Percentiles rank a stretch among this genome's conserved stretches.
Evolutionary conservation across 306 rosid species (phyloP).

Genomic region (Datisca glomerata): DNA sequence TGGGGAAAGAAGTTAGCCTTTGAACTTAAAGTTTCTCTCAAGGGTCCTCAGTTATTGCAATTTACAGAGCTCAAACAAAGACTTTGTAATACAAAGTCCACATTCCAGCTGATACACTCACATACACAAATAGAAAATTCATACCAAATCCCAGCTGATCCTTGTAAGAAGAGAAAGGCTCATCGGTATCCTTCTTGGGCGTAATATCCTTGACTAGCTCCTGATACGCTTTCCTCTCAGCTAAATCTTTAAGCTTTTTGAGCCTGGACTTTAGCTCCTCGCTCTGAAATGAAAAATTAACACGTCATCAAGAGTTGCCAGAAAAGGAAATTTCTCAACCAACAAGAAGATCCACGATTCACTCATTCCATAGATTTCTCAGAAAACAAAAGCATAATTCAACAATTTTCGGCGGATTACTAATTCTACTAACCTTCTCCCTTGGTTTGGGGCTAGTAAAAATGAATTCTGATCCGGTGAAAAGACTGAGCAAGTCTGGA

Average conservation of each 20-base stretch:
- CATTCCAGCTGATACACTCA: no score
- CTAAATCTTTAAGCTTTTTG: conserved; percentile 46
- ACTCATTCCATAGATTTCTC: neutral
- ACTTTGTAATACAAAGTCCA: no score
- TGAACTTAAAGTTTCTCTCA: no score
- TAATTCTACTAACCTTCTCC: conserved; percentile 41
- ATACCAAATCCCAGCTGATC: conserved; percentile 80
- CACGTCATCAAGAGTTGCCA: neutral
- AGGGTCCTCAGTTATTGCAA: no score
- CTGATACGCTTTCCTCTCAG: conserved; percentile 75
- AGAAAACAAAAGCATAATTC: neutral
- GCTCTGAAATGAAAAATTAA: conserved; percentile 27
- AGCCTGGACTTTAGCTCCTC: conserved; percentile 76
- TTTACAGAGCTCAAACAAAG: no score
- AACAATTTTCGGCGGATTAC: neutral
- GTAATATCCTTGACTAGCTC: conserved; percentile 79
- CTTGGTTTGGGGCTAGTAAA: conserved; percentile 69
- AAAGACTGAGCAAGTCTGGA: conserved; percentile 36
- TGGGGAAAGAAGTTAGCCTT: no score
- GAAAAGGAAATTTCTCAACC: neutral
- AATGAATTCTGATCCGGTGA: conserved; percentile 37
- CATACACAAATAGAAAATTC: no score
- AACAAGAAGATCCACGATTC: neutral
- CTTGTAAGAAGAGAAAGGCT: conserved; percentile 89
- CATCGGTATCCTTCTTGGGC: conserved; percentile 29